Percentiles rank a stretch among this genome's conserved stretches.
These are phyloP conservation scores for Teunomyces tritomae DNA, from an alignment of 805 yeast species.

Conservation along the genomic window DNA sequence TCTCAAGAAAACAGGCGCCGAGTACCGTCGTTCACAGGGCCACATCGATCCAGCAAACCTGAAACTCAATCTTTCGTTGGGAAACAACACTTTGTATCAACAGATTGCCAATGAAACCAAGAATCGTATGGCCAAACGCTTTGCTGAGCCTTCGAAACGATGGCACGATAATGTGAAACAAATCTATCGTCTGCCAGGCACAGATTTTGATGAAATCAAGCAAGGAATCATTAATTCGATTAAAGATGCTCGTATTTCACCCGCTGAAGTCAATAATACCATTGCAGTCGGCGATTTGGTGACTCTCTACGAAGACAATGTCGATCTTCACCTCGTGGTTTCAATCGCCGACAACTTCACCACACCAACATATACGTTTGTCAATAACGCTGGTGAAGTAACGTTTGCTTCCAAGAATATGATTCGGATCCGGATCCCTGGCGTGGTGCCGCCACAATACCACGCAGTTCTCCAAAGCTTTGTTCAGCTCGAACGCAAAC, in stretches of 20 bases:
- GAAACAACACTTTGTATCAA: constrained; percentile 17
- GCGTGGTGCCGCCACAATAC: constrained; percentile 43
- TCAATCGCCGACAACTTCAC: constrained; percentile 47
- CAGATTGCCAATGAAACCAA: constrained; percentile 15
- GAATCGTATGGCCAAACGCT: constrained; percentile 20
- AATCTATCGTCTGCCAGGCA: neutral
- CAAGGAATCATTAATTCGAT: constrained; percentile 4
- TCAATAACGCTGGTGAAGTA: constrained; percentile 57
- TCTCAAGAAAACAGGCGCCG: constrained; percentile 3
- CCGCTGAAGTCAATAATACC: constrained; percentile 8
- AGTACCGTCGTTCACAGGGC: constrained; percentile 4
- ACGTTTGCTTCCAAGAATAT: constrained; percentile 42
- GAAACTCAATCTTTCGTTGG: constrained; percentile 16
- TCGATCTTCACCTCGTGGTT: constrained; percentile 53
- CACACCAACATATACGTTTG: constrained; percentile 56
- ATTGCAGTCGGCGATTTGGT: constrained; percentile 63
- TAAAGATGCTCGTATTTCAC: constrained; percentile 8
- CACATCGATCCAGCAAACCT: constrained; percentile 22
- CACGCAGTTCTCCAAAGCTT: constrained; percentile 15
- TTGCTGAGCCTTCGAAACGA: constrained; percentile 11
- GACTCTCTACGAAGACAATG: constrained; percentile 43
- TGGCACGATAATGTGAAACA: constrained; percentile 17
- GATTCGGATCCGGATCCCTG: constrained; percentile 54
- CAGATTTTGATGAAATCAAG: neutral
- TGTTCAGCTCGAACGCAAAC: constrained; percentile 30